phyloP scores from a whole-genome alignment of 768 basidiomycete species.

The Termitomyces sp. region DNA sequence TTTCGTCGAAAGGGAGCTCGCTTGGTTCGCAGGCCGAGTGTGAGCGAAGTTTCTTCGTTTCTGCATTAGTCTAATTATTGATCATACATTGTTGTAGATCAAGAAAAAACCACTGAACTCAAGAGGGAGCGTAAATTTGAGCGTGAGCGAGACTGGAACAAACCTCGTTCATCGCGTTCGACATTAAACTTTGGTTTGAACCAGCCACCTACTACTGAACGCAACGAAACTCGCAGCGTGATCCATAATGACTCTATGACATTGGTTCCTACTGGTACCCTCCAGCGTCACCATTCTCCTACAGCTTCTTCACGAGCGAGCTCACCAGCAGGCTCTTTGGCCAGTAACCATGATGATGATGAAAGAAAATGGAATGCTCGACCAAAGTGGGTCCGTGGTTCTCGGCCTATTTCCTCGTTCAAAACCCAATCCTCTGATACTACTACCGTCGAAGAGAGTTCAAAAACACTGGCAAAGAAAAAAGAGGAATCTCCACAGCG shows the following conservation, averaged over 20 bases:
- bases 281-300: conserved; percentile 27
- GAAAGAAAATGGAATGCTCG: conserved; percentile 70
- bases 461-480: conserved; percentile 17
- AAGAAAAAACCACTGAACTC: conserved; percentile 25
- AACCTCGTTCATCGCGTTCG: conserved; percentile 30
- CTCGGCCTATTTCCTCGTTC: conserved; percentile 8
- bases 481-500: conserved; percentile 17
- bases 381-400: conserved; percentile 42
- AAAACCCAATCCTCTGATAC: conserved; percentile 8
- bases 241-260: conserved; percentile 34
- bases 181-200: too few species aligned
- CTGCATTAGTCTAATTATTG: background rate
- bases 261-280: conserved; percentile 11
- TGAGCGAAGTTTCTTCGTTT: conserved; percentile 21
- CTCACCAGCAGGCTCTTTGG: conserved; percentile 36
- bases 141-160: conserved; percentile 52
- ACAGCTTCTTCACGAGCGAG: conserved; percentile 28
- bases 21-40: conserved; percentile 46
- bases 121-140: background rate
- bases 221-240: conserved; percentile 16
- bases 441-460: background rate
- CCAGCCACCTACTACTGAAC: conserved; percentile 23
- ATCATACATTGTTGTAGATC: conserved; percentile 28
- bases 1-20: conserved; percentile 40
- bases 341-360: conserved; percentile 22